Evolutionary conservation across 257 asterid genomes (phyloP).

Genomic region (Nicotiana tabacum): DNA sequence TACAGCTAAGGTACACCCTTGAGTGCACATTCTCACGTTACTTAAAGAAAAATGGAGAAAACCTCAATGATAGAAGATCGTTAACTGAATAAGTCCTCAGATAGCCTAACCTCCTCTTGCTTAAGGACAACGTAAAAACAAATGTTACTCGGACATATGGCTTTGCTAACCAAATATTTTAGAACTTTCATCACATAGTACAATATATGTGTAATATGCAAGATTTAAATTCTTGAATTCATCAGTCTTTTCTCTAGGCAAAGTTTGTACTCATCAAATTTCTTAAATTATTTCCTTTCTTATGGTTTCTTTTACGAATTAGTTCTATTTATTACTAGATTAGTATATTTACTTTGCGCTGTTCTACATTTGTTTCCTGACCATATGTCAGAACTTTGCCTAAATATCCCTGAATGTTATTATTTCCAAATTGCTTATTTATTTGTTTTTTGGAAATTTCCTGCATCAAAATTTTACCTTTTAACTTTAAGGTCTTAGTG

Average conservation of each 20-base stretch:
- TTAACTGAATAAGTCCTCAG: neutral
- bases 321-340: neutral
- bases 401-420: neutral
- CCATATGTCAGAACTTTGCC: neutral
- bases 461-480: constrained; percentile 2
- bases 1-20: no score
- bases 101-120: neutral
- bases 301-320: neutral
- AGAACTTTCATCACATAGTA: neutral
- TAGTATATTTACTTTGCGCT: neutral
- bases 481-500: neutral
- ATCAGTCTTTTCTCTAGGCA: neutral
- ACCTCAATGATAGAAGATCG: neutral
- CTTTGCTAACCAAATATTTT: neutral
- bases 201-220: neutral
- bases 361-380: neutral
- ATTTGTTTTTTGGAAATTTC: neutral
- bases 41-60: neutral
- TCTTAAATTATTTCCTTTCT: neutral
- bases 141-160: neutral
- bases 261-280: neutral
- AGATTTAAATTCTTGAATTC: neutral
- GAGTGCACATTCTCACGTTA: neutral
- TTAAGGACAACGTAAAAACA: neutral
- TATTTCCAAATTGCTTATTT: neutral